Evolutionary conservation across 495 filamentous ascomycete genomes (phyloP).

Genomic region (Annulohypoxylon maeteangense): DNA sequence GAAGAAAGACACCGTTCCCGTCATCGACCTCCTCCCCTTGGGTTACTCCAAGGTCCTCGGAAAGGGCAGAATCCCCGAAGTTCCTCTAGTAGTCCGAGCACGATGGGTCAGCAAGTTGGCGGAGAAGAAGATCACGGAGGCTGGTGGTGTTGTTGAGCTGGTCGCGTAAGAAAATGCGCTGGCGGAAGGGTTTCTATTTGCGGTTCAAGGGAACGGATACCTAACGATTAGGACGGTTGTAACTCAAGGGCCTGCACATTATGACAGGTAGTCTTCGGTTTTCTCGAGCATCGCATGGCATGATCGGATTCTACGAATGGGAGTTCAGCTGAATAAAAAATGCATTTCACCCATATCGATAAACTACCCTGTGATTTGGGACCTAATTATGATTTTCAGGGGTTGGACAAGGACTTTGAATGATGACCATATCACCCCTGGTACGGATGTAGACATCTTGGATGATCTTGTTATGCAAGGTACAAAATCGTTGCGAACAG

Average conservation of each 20-base stretch:
- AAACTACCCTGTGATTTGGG: not conserved
- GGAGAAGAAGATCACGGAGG: slow-evolving; percentile 94
- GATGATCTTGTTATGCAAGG: not conserved
- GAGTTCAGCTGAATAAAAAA: slow-evolving; percentile 48
- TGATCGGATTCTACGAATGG: slow-evolving; percentile 48
- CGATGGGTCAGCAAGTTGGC: slow-evolving; percentile 88
- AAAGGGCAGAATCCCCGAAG: slow-evolving; percentile 87
- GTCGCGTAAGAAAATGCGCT: slow-evolving; percentile 74
- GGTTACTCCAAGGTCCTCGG: slow-evolving; percentile 94
- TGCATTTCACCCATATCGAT: slow-evolving; percentile 36
- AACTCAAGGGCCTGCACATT: slow-evolving; percentile 44
- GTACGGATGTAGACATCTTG: too few species aligned
- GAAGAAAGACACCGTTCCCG: slow-evolving; percentile 83
- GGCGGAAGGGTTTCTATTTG: slow-evolving; percentile 43
- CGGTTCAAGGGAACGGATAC: slow-evolving; percentile 44
- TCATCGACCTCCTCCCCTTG: slow-evolving; percentile 90
- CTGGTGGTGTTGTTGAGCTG: slow-evolving; percentile 89
- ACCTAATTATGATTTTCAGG: slow-evolving; percentile 28
- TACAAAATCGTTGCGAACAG: not conserved
- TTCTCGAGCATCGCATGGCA: slow-evolving; percentile 47
- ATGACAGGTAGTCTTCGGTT: slow-evolving; percentile 42
- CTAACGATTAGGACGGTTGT: slow-evolving; percentile 46
- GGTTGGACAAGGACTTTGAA: not conserved
- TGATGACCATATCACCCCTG: not conserved
- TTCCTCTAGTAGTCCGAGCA: slow-evolving; percentile 88